Conservation (phyloP, 495 filamentous ascomycete genomes). For the Penicillium subrubescens region DNA sequence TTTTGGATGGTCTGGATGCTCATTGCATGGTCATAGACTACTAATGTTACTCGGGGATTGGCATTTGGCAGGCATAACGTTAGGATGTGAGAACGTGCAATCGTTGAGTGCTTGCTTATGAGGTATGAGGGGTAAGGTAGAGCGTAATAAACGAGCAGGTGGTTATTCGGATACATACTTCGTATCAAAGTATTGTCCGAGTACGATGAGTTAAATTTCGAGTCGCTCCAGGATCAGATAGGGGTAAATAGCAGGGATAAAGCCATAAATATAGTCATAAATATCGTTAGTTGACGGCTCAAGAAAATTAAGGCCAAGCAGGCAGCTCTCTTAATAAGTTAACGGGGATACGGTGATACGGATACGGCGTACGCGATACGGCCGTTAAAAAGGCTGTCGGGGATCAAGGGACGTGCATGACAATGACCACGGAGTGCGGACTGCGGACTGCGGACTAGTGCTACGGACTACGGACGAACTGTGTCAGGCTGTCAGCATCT, state of each 20-base stretch:
- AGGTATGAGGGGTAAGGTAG: background rate
- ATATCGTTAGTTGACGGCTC: too few species aligned
- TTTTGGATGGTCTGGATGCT: background rate
- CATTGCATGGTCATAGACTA: background rate
- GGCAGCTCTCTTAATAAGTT: background rate
- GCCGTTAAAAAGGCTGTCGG: background rate
- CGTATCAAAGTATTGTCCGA: background rate
- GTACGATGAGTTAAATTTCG: background rate
- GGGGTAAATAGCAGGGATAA: background rate
- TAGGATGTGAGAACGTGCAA: background rate
- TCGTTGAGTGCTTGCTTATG: background rate
- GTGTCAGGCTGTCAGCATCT: background rate
- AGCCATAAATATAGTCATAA: background rate
- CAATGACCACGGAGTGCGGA: background rate
- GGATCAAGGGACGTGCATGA: background rate
- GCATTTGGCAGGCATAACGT: background rate
- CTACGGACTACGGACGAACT: background rate
- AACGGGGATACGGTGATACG: background rate
- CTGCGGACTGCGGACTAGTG: background rate
- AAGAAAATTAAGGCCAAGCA: background rate
- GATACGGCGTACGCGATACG: constrained; percentile 1
- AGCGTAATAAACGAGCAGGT: background rate
- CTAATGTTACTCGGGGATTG: too few species aligned
- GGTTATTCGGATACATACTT: background rate
- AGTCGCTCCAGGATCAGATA: background rate